Conservation (phyloP, 1,284 basidiomycete species). For the Apiotrichum sp. region DNA sequence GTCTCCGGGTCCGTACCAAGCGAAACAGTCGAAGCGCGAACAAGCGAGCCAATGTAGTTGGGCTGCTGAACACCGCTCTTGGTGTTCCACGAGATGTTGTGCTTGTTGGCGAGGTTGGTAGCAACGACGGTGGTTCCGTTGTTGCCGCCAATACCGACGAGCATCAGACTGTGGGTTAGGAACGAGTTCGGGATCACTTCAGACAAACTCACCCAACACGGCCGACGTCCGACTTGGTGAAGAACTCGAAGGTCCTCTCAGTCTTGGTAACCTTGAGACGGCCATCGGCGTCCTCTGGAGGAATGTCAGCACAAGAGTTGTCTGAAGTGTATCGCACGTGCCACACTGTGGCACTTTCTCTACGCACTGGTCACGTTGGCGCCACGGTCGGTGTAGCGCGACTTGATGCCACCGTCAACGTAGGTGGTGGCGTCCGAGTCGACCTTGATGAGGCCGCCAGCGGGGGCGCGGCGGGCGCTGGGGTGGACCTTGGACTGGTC, state of each 20-base stretch:
- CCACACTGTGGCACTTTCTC: neutral
- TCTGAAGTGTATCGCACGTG: neutral
- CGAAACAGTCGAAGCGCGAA: constrained; percentile 90
- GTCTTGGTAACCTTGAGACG: constrained; percentile 67
- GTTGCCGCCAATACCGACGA: constrained; percentile 95
- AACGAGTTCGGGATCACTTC: neutral
- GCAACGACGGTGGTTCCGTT: constrained; percentile 93
- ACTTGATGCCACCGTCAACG: constrained; percentile 68
- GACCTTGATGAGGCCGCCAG: constrained; percentile 60
- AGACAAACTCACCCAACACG: constrained; percentile 74
- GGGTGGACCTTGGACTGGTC: constrained; percentile 67
- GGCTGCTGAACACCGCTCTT: constrained; percentile 88
- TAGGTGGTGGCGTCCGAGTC: constrained; percentile 77
- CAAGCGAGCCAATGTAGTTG: constrained; percentile 87
- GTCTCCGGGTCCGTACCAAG: constrained; percentile 76
- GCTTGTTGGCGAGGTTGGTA: constrained; percentile 91
- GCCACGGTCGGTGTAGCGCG: constrained; percentile 77
- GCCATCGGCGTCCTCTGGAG: constrained; percentile 54
- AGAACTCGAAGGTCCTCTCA: constrained; percentile 78
- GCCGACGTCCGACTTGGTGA: constrained; percentile 77
- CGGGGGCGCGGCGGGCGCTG: constrained; percentile 68
- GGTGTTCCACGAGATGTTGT: constrained; percentile 92
- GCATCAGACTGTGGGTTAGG: constrained; percentile 67
- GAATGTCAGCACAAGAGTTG: neutral
- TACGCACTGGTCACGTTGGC: constrained; percentile 57